Evolutionary conservation across 164 flowering plant genomes (phyloP).

Genomic region (Taxillus chinensis): DNA sequence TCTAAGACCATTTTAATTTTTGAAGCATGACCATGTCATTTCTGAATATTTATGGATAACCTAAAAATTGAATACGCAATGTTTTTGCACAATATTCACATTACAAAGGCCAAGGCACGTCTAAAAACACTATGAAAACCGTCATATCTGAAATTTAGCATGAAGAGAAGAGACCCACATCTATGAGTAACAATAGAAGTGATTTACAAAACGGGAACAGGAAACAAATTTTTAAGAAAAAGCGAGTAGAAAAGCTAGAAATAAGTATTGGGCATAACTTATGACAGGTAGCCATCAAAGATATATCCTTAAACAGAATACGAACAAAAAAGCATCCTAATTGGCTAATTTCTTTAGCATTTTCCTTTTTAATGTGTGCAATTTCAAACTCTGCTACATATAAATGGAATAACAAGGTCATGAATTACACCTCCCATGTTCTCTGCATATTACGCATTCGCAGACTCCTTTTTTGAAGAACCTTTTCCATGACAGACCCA

Average conservation of each 20-base stretch:
- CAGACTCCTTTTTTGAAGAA: slow-evolving; percentile 81
- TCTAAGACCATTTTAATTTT: no score
- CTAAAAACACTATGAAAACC: no score
- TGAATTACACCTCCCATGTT: slow-evolving; percentile 64
- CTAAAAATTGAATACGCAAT: no score
- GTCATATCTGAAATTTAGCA: no score
- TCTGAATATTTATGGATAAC: no score
- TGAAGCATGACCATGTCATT: no score
- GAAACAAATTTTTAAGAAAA: not conserved
- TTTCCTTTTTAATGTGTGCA: not conserved
- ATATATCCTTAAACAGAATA: not conserved
- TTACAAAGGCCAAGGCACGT: no score
- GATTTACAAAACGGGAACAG: not conserved
- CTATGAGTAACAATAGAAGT: no score
- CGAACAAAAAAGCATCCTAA: not conserved
- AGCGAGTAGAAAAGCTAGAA: no score
- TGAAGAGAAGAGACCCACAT: no score
- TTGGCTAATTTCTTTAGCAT: not conserved
- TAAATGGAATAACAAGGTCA: not conserved
- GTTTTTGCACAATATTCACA: no score
- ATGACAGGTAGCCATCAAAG: not conserved
- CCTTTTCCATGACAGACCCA: slow-evolving; percentile 87
- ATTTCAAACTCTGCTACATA: no score
- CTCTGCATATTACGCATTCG: slow-evolving; percentile 90
- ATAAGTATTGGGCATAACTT: not conserved